These are phyloP conservation scores for Exsudoporus frostii DNA, from an alignment of 768 basidiomycete species.

Conservation along the genomic window DNA sequence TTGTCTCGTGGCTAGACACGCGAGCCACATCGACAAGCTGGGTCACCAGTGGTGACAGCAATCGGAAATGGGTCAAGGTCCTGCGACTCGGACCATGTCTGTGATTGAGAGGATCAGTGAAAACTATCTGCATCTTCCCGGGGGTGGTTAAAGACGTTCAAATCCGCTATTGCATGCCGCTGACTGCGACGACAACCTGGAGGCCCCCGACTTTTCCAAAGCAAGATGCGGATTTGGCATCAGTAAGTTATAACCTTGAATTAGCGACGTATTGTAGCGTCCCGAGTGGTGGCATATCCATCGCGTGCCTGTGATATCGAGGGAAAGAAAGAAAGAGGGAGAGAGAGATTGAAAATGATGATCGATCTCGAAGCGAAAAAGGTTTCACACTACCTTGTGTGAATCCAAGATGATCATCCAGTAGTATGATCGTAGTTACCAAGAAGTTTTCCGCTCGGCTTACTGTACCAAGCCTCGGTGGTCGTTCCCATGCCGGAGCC, in stretches of 20 bases:
- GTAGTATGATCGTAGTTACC: no score
- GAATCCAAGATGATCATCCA: conserved; percentile 30
- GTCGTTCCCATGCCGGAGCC: conserved; percentile 9
- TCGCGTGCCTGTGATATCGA: conserved; percentile 20
- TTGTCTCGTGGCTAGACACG: background rate
- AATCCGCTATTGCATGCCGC: no score
- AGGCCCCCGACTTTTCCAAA: no score
- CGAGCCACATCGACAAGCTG: background rate
- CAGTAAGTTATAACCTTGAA: no score
- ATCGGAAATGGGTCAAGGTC: no score
- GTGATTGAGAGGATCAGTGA: conserved; percentile 36
- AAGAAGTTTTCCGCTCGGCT: no score
- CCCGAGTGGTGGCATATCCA: background rate
- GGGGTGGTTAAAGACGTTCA: no score
- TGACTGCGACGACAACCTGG: no score
- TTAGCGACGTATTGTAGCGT: no score
- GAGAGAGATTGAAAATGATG: conserved; percentile 35
- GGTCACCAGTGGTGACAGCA: conserved; percentile 13
- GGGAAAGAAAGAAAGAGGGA: conserved; percentile 26
- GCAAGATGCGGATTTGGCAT: no score
- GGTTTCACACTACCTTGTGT: conserved; percentile 49
- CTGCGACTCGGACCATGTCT: conserved; percentile 31
- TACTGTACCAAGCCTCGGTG: conserved; percentile 33
- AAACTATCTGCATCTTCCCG: no score
- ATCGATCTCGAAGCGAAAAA: conserved; percentile 43